These are phyloP conservation scores for Pneumocystis jirovecii DNA, from an alignment of 1,139 yeast genomes.

Conservation along the genomic window DNA sequence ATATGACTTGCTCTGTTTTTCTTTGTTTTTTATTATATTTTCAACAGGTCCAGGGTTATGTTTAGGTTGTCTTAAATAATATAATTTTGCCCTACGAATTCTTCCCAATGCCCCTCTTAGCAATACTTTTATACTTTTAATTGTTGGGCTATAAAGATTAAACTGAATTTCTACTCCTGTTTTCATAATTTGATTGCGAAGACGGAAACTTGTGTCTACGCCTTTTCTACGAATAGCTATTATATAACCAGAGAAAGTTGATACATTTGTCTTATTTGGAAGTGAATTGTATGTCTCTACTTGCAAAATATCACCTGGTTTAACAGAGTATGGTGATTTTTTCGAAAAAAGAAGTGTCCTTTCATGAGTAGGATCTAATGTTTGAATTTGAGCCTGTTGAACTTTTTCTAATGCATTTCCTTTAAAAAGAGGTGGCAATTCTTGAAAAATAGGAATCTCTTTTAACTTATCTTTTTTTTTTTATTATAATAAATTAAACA, in stretches of 20 bases:
- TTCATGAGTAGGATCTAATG: slow-evolving; percentile 4
- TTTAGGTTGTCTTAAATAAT: slow-evolving; percentile 22
- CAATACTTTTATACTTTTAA: slow-evolving; percentile 15
- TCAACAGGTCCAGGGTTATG: slow-evolving; percentile 11
- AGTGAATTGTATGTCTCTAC: slow-evolving; percentile 10
- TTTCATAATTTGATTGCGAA: slow-evolving; percentile 16
- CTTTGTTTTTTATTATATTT: slow-evolving; percentile 2
- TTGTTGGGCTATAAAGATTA: slow-evolving; percentile 15
- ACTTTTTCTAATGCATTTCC: neutral
- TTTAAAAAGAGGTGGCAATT: neutral
- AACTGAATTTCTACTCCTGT: slow-evolving; percentile 18
- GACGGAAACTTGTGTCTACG: slow-evolving; percentile 15
- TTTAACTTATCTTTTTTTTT: neutral
- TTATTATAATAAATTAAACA: neutral
- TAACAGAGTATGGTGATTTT: slow-evolving; percentile 2
- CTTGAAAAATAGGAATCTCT: neutral
- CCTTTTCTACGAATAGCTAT: slow-evolving; percentile 18
- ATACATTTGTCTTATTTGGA: slow-evolving; percentile 7
- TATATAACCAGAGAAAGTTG: slow-evolving; percentile 16
- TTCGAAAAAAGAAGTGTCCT: slow-evolving; percentile 7
- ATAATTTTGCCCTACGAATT: slow-evolving; percentile 17
- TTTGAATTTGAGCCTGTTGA: neutral
- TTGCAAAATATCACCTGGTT: slow-evolving; percentile 11
- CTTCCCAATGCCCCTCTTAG: slow-evolving; percentile 14
- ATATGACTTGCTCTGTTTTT: neutral